phyloP scores from a whole-genome alignment of 345 rosid genomes.

The Lumnitzera littorea region DNA sequence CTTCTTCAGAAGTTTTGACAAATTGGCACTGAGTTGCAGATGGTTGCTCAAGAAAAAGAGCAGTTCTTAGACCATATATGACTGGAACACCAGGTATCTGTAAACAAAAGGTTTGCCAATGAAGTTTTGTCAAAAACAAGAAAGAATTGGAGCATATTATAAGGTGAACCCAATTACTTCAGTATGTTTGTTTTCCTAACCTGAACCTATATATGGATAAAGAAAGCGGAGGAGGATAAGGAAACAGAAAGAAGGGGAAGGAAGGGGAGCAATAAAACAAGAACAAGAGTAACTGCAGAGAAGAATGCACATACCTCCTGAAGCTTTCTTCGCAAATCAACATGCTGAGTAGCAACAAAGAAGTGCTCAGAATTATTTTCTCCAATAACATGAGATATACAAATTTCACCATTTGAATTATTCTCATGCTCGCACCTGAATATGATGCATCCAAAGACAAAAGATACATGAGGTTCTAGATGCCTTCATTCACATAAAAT shows the following conservation, averaged over 20 bases:
- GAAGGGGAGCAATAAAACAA: background rate
- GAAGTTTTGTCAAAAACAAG: background rate
- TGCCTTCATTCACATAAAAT: no score
- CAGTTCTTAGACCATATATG: conserved; percentile 61
- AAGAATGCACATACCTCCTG: conserved; percentile 35
- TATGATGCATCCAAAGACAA: background rate
- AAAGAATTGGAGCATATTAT: background rate
- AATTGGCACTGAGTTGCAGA: conserved; percentile 62
- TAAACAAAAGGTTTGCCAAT: conserved; percentile 6
- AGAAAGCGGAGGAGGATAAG: no score
- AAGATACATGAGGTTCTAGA: no score
- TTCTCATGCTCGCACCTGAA: conserved; percentile 77
- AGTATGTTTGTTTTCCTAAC: no score
- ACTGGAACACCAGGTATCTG: conserved; percentile 84
- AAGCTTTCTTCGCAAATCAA: conserved; percentile 56
- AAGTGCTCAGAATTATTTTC: conserved; percentile 61
- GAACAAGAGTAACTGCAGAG: background rate
- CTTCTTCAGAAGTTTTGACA: conserved; percentile 52
- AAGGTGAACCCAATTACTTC: background rate
- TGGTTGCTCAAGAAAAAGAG: conserved; percentile 72
- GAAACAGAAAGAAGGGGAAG: no score
- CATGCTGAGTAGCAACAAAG: conserved; percentile 82
- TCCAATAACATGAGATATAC: conserved; percentile 62
- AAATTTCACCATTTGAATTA: conserved; percentile 52
- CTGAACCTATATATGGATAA: no score